These are phyloP conservation scores for Apiotrichum gracile DNA, from an alignment of 1,284 basidiomycete species.

Conservation along the genomic window DNA sequence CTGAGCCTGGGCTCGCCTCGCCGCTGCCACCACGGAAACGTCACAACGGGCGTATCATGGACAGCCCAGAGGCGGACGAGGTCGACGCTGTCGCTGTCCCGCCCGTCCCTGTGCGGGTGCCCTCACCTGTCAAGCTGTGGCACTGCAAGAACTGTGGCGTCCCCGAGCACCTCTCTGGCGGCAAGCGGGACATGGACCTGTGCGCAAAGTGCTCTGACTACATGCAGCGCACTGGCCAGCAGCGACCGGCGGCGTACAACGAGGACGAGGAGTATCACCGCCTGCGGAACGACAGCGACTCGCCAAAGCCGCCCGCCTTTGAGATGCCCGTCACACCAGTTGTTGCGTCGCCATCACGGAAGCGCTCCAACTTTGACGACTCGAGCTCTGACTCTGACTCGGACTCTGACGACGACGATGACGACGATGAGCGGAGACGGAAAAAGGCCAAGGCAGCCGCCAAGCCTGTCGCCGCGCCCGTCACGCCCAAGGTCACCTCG, in stretches of 20 bases:
- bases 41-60: slow-evolving; percentile 16
- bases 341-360: neutral
- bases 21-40: slow-evolving; percentile 22
- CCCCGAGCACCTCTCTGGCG: slow-evolving; percentile 74
- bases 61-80: slow-evolving; percentile 21
- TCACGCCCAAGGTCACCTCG: neutral
- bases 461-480: neutral
- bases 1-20: slow-evolving; percentile 14
- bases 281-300: slow-evolving; percentile 42
- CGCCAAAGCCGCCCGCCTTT: slow-evolving; percentile 7
- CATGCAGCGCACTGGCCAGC: slow-evolving; percentile 17
- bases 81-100: no score
- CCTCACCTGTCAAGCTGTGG: slow-evolving; percentile 59
- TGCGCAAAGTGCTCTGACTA: slow-evolving; percentile 83
- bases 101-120: neutral
- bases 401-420: slow-evolving; percentile 17
- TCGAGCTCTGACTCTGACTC: slow-evolving; percentile 24
- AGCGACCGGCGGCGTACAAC: slow-evolving; percentile 22
- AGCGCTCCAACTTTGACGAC: slow-evolving; percentile 3
- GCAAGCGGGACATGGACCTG: slow-evolving; percentile 76
- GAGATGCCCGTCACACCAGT: slow-evolving; percentile 4
- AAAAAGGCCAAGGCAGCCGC: slow-evolving; percentile 8
- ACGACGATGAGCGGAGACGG: slow-evolving; percentile 12
- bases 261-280: slow-evolving; percentile 61
- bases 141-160: slow-evolving; percentile 88